Conservation (phyloP, 805 yeast species). For the Candida montana region DNA sequence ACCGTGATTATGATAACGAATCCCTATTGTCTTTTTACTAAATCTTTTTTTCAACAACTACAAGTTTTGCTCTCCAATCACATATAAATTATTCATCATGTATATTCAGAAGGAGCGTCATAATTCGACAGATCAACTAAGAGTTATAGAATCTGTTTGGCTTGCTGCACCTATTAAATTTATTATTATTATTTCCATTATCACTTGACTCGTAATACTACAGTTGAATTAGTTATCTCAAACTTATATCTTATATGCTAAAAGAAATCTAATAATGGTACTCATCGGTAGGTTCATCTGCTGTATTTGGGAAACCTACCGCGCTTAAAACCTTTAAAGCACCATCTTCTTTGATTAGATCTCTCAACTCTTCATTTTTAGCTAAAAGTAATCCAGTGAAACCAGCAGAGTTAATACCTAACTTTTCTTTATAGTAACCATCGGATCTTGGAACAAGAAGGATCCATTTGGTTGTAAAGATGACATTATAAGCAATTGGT, state of each 20-base stretch:
- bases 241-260: not conserved
- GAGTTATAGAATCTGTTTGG: not conserved
- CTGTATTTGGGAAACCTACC: constrained; percentile 62
- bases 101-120: constrained; percentile 3
- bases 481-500: constrained; percentile 69
- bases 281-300: constrained; percentile 53
- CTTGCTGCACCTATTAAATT: not conserved
- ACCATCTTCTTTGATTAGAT: constrained; percentile 42
- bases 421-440: constrained; percentile 38
- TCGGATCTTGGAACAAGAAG: constrained; percentile 77
- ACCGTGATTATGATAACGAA: not conserved
- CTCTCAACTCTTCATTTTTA: constrained; percentile 53
- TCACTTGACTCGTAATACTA: not conserved
- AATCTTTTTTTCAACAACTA: not conserved
- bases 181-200: not conserved
- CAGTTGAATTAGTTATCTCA: too few species aligned
- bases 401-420: constrained; percentile 77
- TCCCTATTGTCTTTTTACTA: too few species aligned
- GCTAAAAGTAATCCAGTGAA: constrained; percentile 74
- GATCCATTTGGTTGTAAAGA: constrained; percentile 79
- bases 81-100: constrained; percentile 8
- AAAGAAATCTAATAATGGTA: constrained; percentile 45
- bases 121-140: too few species aligned
- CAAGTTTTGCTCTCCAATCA: not conserved
- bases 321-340: constrained; percentile 47